phyloP scores from a whole-genome alignment of 2,329 filamentous ascomycete genomes.

The Trichoderma sp. region DNA sequence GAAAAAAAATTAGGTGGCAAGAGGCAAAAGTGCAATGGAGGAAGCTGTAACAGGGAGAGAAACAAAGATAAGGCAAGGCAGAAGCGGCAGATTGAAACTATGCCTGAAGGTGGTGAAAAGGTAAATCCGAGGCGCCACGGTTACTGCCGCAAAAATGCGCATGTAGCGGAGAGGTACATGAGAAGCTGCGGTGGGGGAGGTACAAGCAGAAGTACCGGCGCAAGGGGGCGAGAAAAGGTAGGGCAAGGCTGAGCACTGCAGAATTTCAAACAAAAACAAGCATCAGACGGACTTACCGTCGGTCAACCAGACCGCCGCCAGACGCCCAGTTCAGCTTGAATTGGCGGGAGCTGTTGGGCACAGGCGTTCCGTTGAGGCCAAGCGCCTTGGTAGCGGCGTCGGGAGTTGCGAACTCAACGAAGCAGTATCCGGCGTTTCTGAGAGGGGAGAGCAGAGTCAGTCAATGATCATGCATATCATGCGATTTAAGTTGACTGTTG shows the following conservation, averaged over 20 bases:
- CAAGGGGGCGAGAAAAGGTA: background rate
- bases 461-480: background rate
- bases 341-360: constrained; percentile 88
- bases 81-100: background rate
- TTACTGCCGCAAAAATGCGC: constrained; percentile 10
- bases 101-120: constrained; percentile 9
- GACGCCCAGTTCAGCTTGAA: constrained; percentile 99
- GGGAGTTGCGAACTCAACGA: constrained; percentile 83
- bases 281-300: constrained; percentile 59
- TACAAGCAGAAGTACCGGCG: background rate
- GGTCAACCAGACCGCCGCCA: constrained; percentile 90
- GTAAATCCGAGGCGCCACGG: constrained; percentile 14
- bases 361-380: constrained; percentile 79
- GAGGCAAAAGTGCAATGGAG: background rate
- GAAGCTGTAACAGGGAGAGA: background rate
- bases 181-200: background rate
- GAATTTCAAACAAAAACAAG: background rate
- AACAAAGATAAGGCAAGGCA: background rate
- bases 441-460: background rate
- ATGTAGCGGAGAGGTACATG: constrained; percentile 5
- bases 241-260: background rate
- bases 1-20: background rate
- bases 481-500: too few relatives aligned
- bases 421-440: constrained; percentile 97
- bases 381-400: constrained; percentile 90